phyloP scores from a whole-genome alignment of 441 rosid species.

The Daphne laureola region DNA sequence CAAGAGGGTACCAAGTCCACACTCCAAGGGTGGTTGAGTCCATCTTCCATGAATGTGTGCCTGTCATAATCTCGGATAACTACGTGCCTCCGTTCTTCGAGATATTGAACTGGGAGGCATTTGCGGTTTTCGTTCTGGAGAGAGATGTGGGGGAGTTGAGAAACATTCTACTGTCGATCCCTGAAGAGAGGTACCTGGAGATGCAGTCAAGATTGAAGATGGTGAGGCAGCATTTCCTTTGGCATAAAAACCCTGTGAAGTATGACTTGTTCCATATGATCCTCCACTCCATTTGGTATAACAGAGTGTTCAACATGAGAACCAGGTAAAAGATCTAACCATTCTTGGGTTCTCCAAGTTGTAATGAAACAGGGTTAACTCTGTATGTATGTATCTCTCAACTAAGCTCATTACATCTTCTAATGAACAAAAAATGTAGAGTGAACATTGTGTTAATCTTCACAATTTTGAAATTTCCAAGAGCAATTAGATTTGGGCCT shows the following conservation, averaged over 20 bases:
- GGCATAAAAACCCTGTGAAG: conserved; percentile 57
- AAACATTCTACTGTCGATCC: conserved; percentile 54
- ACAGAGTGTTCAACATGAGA: conserved; percentile 39
- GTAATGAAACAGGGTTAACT: too few relatives aligned
- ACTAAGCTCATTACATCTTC: too few relatives aligned
- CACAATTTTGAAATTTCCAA: too few relatives aligned
- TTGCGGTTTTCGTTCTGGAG: conserved; percentile 71
- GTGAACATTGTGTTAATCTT: too few relatives aligned
- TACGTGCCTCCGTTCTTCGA: conserved; percentile 89
- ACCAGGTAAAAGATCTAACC: conserved; percentile 19
- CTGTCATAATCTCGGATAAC: conserved; percentile 79
- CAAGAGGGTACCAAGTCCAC: conserved; percentile 85
- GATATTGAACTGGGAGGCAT: conserved; percentile 69
- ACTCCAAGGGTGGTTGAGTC: conserved; percentile 85
- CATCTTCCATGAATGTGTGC: conserved; percentile 67
- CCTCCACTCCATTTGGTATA: conserved; percentile 67
- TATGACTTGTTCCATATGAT: conserved; percentile 63
- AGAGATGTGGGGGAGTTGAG: conserved; percentile 60
- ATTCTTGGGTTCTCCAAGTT: neutral
- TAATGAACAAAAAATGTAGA: too few relatives aligned
- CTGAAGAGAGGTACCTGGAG: conserved; percentile 47
- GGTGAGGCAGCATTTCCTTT: conserved; percentile 64
- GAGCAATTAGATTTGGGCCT: too few relatives aligned
- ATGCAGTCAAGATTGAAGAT: conserved; percentile 45
- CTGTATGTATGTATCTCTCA: too few relatives aligned